Evolutionary conservation across 164 flowering plant genomes (phyloP), one percentile per base, ranked within the genome.

Genomic region (Euptelea pleiosperma): DNA sequence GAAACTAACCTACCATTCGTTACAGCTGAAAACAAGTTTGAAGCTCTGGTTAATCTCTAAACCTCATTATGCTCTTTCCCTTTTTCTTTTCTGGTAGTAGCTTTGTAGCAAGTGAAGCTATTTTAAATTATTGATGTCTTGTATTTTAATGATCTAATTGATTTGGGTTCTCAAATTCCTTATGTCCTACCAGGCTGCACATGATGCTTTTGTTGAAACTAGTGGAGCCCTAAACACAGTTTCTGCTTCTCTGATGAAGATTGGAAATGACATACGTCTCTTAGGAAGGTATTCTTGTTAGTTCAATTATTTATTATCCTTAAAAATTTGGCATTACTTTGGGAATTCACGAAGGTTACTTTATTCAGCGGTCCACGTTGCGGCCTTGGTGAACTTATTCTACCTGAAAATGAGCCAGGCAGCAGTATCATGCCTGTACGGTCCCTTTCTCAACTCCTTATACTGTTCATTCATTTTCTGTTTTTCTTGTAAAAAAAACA

Each of bases 371-470:
- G 99, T 73, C 99, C 99, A 44, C 86, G 99, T 37, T 93, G 97
- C 53, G 99, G 99, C 63, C 92, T 93, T 61, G 99, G 97, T 35
- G 99, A 93, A 64, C 95, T 93, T 62, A 85, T 85, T 70, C 92
- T 93, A 67, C 99, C 99, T 61, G 99, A 93, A 73, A 93, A 93
- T 71, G 97, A 93, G 71, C 99, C 97, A 12, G 99, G 99, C 56
- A 93, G 99, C 83, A 90, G 97, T 69, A 93, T 93, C 49, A 93
- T 93, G 99, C 99, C 99, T 65, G 99, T 91, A 86, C 72, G 54
- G 1, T 52, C 60, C 50, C 50, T 68, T 53, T 55, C 53, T 36
- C 51, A 16, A 22, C 30, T 49, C 61, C 37, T 26, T 4, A 18
- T 47, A 10, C 53, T 7, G 44, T 33, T 24, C 62, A 33, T 61